Evolutionary conservation across 129 eudicot genomes (phyloP).

Genomic region (Saussurea involucrata): DNA sequence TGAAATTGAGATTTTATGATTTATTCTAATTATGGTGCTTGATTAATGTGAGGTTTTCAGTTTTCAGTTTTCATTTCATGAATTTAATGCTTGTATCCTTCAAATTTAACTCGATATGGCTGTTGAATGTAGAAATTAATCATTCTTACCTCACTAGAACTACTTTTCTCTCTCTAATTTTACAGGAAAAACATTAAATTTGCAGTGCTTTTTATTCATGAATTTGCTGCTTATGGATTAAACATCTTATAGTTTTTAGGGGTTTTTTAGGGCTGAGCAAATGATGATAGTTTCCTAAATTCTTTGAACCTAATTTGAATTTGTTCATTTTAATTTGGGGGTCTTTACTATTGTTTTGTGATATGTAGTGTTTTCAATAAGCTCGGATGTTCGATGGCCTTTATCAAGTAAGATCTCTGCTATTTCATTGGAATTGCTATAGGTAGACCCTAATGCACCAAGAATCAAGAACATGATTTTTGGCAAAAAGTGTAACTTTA

Average conservation of each 20-base stretch:
- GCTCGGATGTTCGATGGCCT: constrained; percentile 37
- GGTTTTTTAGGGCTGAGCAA: neutral
- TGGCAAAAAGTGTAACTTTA: constrained; percentile 7
- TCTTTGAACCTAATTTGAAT: neutral
- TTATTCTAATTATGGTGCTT: neutral
- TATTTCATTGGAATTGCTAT: constrained; percentile 15
- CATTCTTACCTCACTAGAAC: neutral
- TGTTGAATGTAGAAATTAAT: neutral
- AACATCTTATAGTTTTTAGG: neutral
- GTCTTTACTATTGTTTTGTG: neutral
- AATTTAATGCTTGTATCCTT: neutral
- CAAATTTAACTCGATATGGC: neutral
- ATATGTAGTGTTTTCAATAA: constrained; percentile 19
- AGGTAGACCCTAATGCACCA: neutral
- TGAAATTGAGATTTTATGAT: neutral
- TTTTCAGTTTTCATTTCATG: neutral
- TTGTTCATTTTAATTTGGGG: neutral
- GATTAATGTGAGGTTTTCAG: neutral
- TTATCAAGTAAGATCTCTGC: constrained; percentile 35
- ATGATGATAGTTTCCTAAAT: neutral
- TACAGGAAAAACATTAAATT: neutral
- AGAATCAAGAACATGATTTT: neutral
- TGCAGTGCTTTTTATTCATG: neutral
- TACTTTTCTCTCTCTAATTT: neutral
- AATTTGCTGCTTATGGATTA: neutral